Conservation (phyloP, 2,329 filamentous ascomycete species). For the Sarocladiaceae sp. region DNA sequence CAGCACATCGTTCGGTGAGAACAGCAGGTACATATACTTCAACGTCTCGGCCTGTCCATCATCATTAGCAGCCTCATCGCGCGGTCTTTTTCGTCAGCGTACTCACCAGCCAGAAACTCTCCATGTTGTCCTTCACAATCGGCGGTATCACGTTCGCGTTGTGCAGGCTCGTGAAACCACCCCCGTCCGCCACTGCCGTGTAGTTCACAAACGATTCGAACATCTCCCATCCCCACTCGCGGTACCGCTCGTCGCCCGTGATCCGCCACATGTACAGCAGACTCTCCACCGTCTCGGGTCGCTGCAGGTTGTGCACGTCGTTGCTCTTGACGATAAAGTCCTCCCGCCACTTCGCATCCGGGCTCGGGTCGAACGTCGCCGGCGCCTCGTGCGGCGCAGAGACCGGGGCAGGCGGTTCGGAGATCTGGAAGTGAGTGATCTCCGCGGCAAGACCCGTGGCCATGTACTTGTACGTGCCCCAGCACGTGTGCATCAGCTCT, state of each 20-base stretch:
- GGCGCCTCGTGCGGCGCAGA: conserved; percentile 44
- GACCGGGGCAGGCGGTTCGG: conserved; percentile 52
- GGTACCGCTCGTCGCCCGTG: conserved; percentile 80
- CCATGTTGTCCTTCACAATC: conserved; percentile 79
- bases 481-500: conserved; percentile 94
- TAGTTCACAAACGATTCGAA: conserved; percentile 87
- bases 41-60: conserved; percentile 74
- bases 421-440: conserved; percentile 84
- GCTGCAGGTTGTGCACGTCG: conserved; percentile 90
- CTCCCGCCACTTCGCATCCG: conserved; percentile 60
- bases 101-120: conserved; percentile 93
- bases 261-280: conserved; percentile 99
- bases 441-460: conserved; percentile 88
- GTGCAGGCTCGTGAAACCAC: conserved; percentile 75
- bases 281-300: conserved; percentile 93
- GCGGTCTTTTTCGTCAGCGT: neutral
- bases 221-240: conserved; percentile 98
- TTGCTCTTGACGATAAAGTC: conserved; percentile 75
- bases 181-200: conserved; percentile 69
- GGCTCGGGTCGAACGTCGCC: conserved; percentile 41
- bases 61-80: neutral
- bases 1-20: conserved; percentile 75
- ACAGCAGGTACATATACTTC: conserved; percentile 95
- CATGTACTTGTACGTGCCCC: conserved; percentile 92
- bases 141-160: conserved; percentile 71